These are phyloP conservation scores for Talaromyces ruber DNA, from an alignment of 495 filamentous ascomycete species.

Conservation along the genomic window DNA sequence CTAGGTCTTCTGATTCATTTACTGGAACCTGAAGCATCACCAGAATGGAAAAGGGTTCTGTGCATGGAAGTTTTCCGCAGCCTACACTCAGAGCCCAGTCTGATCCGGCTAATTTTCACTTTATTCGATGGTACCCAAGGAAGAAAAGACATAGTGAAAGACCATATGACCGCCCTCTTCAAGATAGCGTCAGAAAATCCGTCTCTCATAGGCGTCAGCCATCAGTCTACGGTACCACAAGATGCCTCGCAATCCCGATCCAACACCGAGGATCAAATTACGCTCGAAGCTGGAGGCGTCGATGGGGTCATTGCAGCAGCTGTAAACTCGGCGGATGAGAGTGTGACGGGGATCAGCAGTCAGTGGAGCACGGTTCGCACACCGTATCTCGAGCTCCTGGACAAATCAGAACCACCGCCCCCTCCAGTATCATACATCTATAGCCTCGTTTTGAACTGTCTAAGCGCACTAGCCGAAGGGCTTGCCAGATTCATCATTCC, in stretches of 20 bases:
- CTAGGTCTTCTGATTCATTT: conserved; percentile 79
- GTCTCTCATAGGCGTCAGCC: conserved; percentile 72
- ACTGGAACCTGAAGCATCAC: conserved; percentile 71
- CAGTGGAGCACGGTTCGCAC: conserved; percentile 86
- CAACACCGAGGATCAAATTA: conserved; percentile 63
- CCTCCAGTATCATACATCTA: conserved; percentile 93
- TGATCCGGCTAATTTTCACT: conserved; percentile 72
- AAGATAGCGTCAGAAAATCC: conserved; percentile 87
- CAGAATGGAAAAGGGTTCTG: conserved; percentile 74
- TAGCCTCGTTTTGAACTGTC: conserved; percentile 77
- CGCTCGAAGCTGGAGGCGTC: conserved; percentile 79
- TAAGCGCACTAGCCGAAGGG: conserved; percentile 80
- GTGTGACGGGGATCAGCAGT: conserved; percentile 66
- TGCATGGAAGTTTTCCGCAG: conserved; percentile 87
- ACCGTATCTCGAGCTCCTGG: conserved; percentile 86
- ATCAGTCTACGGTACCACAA: conserved; percentile 72
- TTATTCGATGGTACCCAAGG: conserved; percentile 67
- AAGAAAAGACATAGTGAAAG: conserved; percentile 67
- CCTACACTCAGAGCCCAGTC: conserved; percentile 68
- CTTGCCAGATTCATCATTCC: conserved; percentile 90
- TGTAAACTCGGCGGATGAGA: conserved; percentile 54
- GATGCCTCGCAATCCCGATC: conserved; percentile 31
- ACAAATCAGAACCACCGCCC: conserved; percentile 76
- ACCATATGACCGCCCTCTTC: conserved; percentile 76
- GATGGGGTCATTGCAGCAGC: conserved; percentile 78